These are phyloP conservation scores for Clavispora santaluciae DNA, from an alignment of 805 yeast species.

Conservation along the genomic window DNA sequence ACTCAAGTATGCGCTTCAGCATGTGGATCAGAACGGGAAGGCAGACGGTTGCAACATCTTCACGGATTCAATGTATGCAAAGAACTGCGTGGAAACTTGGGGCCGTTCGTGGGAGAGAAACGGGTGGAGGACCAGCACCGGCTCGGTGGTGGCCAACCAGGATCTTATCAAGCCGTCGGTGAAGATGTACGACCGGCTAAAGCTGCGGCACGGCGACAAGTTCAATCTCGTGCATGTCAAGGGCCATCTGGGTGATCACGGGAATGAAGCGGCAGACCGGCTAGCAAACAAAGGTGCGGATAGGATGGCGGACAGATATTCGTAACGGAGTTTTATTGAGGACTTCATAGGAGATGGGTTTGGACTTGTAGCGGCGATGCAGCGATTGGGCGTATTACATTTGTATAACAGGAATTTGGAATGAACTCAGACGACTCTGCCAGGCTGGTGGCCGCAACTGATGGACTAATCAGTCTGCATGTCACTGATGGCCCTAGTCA, in stretches of 20 bases:
- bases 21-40: constrained; percentile 14
- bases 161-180: constrained; percentile 42
- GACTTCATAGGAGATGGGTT: too few species aligned
- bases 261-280: constrained; percentile 74
- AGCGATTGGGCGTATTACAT: too few species aligned
- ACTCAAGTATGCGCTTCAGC: constrained; percentile 42
- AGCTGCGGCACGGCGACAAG: constrained; percentile 28
- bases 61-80: constrained; percentile 71
- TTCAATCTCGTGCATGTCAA: constrained; percentile 56
- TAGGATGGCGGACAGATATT: background rate
- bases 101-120: constrained; percentile 49
- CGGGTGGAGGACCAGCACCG: constrained; percentile 47
- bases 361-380: too few species aligned
- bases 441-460: too few species aligned
- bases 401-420: too few species aligned
- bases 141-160: constrained; percentile 44
- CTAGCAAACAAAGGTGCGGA: constrained; percentile 67
- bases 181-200: constrained; percentile 28
- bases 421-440: too few species aligned
- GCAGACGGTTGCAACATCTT: constrained; percentile 36
- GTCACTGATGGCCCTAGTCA: too few species aligned
- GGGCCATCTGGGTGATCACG: constrained; percentile 67
- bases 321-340: too few species aligned
- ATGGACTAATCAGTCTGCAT: too few species aligned
- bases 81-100: constrained; percentile 56